Evolutionary conservation across 2,329 filamentous ascomycete species (phyloP).

Genomic region (Paramyrothecium roridum): DNA sequence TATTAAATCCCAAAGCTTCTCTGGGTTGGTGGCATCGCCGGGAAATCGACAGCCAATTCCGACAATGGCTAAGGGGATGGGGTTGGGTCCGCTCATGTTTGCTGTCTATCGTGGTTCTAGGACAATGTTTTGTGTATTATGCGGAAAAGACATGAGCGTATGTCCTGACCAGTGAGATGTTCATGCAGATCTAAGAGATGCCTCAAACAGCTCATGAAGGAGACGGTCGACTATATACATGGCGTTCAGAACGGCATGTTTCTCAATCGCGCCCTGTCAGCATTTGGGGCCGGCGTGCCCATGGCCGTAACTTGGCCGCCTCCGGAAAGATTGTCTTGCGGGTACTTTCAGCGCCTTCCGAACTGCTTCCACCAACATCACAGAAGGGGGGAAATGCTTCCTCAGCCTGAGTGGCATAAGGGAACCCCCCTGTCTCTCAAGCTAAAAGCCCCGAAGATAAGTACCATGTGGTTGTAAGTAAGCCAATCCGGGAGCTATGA

Average conservation of each 20-base stretch:
- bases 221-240: not conserved
- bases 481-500: not conserved
- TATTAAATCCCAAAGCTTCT: constrained; percentile 4
- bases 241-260: not conserved
- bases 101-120: not conserved
- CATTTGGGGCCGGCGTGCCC: not conserved
- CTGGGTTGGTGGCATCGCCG: constrained; percentile 3
- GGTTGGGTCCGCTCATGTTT: not conserved
- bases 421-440: not conserved
- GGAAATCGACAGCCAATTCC: constrained; percentile 5
- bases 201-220: not conserved
- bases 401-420: not conserved
- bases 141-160: not conserved
- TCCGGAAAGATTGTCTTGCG: no score
- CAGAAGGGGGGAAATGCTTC: not conserved
- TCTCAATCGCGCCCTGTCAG: not conserved
- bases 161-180: not conserved
- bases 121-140: not conserved
- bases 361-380: no score
- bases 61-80: constrained; percentile 2
- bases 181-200: not conserved
- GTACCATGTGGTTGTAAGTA: not conserved
- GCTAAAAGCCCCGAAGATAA: not conserved
- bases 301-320: not conserved
- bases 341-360: no score